Evolutionary conservation across 108 stramenopile species (phyloP).

Genomic region (Pseudonitzschia multistriata): DNA sequence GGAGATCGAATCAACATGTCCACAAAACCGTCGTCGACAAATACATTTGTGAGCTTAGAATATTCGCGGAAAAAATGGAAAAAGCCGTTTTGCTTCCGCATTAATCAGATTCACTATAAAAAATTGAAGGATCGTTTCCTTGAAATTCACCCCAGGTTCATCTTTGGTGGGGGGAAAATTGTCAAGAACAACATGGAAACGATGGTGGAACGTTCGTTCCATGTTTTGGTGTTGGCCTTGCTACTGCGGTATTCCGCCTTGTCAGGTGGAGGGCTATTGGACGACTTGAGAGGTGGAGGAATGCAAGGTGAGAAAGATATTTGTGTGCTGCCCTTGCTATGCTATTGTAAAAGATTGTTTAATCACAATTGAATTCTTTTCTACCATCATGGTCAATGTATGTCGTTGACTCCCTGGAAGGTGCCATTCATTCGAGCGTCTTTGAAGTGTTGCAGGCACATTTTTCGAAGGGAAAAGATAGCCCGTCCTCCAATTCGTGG

Average conservation of each 20-base stretch:
- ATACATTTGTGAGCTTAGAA: constrained; percentile 35
- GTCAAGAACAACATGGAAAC: background rate
- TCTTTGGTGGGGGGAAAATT: constrained; percentile 4
- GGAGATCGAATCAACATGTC: constrained; percentile 44
- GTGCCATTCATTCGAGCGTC: constrained; percentile 62
- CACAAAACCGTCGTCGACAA: background rate
- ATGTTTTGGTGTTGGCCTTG: constrained; percentile 50
- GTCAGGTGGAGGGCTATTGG: constrained; percentile 63
- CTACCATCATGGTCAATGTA: background rate
- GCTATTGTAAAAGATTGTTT: background rate
- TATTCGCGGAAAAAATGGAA: constrained; percentile 51
- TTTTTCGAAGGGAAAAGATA: constrained; percentile 19
- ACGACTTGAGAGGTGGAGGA: constrained; percentile 69
- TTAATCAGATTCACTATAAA: constrained; percentile 58
- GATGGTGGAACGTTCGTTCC: constrained; percentile 39
- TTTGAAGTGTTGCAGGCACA: constrained; percentile 49
- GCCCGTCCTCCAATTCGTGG: background rate
- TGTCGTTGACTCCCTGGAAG: background rate
- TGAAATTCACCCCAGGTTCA: constrained; percentile 28
- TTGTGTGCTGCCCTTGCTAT: background rate
- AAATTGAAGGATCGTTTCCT: constrained; percentile 58
- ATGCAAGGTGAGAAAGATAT: constrained; percentile 53
- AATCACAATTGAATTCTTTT: background rate
- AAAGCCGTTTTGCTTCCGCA: constrained; percentile 61
- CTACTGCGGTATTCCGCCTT: constrained; percentile 71